Percentiles rank a stretch among this genome's conserved stretches.
Evolutionary conservation across 2,329 filamentous ascomycete species (phyloP).

Genomic region (Cryphonectria radicalis): DNA sequence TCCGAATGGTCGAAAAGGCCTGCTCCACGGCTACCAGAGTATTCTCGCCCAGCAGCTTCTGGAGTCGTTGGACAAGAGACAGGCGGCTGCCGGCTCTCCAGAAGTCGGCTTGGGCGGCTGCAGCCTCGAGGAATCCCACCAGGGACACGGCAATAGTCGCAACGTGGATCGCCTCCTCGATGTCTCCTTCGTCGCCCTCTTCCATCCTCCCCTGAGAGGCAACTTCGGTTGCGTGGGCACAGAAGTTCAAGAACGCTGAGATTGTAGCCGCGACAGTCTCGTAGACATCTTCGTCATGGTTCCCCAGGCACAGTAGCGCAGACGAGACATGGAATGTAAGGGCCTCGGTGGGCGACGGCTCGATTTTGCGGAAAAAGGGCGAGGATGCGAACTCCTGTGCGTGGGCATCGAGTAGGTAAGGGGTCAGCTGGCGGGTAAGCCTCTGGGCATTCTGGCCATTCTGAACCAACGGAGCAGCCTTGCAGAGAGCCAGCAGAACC

Average conservation of each 20-base stretch:
- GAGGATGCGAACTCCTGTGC: slow-evolving; percentile 77
- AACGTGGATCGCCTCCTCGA: slow-evolving; percentile 70
- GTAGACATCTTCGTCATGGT: slow-evolving; percentile 71
- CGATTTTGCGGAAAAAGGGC: slow-evolving; percentile 79
- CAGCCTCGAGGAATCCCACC: slow-evolving; percentile 87
- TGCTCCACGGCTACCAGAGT: slow-evolving; percentile 89
- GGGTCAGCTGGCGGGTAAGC: slow-evolving; percentile 77
- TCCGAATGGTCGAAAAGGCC: slow-evolving; percentile 87
- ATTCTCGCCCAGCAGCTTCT: slow-evolving; percentile 76
- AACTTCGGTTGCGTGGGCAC: slow-evolving; percentile 63
- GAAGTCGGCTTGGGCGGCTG: slow-evolving; percentile 76
- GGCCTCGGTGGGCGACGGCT: slow-evolving; percentile 87
- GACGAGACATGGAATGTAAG: slow-evolving; percentile 78
- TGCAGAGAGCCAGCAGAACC: slow-evolving; percentile 87
- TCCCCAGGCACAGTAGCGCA: slow-evolving; percentile 80
- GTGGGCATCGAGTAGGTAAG: slow-evolving; percentile 86
- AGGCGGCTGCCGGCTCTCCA: slow-evolving; percentile 79
- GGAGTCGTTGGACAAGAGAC: slow-evolving; percentile 71
- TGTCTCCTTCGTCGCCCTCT: slow-evolving; percentile 60
- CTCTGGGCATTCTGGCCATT: slow-evolving; percentile 74
- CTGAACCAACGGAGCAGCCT: slow-evolving; percentile 78
- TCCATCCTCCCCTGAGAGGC: slow-evolving; percentile 58
- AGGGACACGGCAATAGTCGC: slow-evolving; percentile 82
- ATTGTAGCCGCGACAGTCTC: slow-evolving; percentile 69
- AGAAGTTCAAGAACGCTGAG: slow-evolving; percentile 73